Percentiles rank a stretch among this genome's conserved stretches.
Conservation (phyloP, 2,329 filamentous ascomycete species). For the Aspergillus thermomutatus region DNA sequence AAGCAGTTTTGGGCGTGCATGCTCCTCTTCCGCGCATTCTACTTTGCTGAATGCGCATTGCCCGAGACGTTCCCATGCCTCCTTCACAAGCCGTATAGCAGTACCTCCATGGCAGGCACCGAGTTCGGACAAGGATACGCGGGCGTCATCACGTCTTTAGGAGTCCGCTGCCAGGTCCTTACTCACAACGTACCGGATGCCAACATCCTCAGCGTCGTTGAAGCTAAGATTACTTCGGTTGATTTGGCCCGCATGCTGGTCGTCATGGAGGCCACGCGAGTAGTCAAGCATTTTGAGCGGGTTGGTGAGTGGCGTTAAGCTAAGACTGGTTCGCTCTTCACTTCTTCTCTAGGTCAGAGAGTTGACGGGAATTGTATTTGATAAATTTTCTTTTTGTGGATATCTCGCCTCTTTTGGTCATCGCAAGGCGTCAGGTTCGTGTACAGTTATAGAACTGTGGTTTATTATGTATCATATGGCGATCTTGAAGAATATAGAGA, state of each 20-base stretch:
- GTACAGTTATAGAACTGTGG: not conserved
- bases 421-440: not conserved
- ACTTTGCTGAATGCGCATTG: slow-evolving; percentile 52
- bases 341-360: not conserved
- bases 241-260: slow-evolving; percentile 32
- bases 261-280: slow-evolving; percentile 30
- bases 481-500: not conserved
- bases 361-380: not conserved
- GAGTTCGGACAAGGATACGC: slow-evolving; percentile 19
- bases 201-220: slow-evolving; percentile 31
- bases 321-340: too few species aligned
- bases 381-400: not conserved
- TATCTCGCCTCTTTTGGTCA: not conserved
- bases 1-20: slow-evolving; percentile 50
- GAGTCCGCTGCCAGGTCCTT: slow-evolving; percentile 28
- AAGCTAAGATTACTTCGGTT: slow-evolving; percentile 32
- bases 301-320: slow-evolving; percentile 29
- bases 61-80: slow-evolving; percentile 46
- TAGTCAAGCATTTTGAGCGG: slow-evolving; percentile 32
- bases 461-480: not conserved
- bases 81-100: slow-evolving; percentile 26
- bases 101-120: slow-evolving; percentile 19
- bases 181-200: slow-evolving; percentile 22
- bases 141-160: slow-evolving; percentile 30
- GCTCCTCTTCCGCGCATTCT: slow-evolving; percentile 56